Conservation (phyloP, 75 land plant genomes). For the Ceratopteris richardii region DNA sequence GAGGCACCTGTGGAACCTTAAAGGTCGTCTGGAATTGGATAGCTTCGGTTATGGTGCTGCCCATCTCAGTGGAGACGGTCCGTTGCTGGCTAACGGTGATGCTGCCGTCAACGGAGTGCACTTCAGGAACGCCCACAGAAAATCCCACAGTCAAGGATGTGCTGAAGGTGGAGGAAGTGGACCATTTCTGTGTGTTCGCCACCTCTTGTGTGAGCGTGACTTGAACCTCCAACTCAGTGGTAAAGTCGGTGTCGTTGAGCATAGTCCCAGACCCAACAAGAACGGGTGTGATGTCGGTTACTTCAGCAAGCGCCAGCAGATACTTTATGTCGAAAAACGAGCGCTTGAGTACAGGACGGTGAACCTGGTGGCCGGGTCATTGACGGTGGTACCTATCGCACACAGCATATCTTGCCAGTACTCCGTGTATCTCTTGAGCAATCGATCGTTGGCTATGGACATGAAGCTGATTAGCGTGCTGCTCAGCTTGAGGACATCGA, state of each 20-base stretch:
- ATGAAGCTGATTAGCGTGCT: slow-evolving; percentile 1
- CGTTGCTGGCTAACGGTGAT: slow-evolving; percentile 5
- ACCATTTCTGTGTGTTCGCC: background rate
- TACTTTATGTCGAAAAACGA: background rate
- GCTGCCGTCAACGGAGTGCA: slow-evolving; percentile 4
- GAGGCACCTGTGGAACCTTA: slow-evolving; percentile 1
- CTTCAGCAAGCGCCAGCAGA: slow-evolving; percentile 3
- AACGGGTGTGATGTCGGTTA: slow-evolving; percentile 3
- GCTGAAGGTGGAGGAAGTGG: slow-evolving; percentile 3
- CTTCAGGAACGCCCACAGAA: background rate
- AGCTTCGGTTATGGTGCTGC: background rate
- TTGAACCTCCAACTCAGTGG: slow-evolving; percentile 6
- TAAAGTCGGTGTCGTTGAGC: background rate
- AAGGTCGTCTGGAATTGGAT: background rate
- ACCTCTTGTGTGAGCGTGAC: slow-evolving; percentile 4
- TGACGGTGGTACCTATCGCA: background rate
- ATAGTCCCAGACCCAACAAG: background rate
- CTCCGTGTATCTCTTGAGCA: slow-evolving; percentile 6
- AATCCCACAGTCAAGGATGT: slow-evolving; percentile 1
- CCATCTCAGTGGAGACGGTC: slow-evolving; percentile 8
- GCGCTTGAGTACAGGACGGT: background rate
- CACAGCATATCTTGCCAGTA: slow-evolving; percentile 7
- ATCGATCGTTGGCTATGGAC: background rate
- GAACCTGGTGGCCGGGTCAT: too few relatives aligned
- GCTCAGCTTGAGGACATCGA: slow-evolving; percentile 5